Base-by-base conservation (phyloP, 345 rosid species). In the Arabis hirsuta region DNA sequence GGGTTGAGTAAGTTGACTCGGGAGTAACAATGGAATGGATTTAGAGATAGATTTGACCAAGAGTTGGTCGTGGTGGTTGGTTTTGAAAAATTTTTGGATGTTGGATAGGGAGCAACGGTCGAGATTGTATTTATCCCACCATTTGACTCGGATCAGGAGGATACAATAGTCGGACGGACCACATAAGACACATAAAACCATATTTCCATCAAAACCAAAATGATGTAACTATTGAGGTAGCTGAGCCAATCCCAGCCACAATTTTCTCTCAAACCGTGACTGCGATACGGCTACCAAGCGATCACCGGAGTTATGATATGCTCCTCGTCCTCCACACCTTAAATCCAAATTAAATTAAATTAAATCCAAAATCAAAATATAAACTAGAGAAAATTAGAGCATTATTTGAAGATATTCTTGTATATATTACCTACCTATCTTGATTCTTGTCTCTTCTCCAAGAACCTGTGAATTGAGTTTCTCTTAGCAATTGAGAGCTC, bases 361-460 rank as follows among this genome's bases (percentile, higher is more conserved):
- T 36, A 36, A 36, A 5, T 27, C 42, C 13, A 48, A 50, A 64
- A 7, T 32, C 0, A 32, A 64, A 46, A 19, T 16, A 41, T 0
- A 14, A 48, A 48, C 3, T 20, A 12, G 26, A 51, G 48, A 52
- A 52, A 65, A 13, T 51, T 32, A 34, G 38, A n/a, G 54, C 27
- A 63, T 65, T 51, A 63, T 65, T 51, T 38, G 5, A 22, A 65
- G 9, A 50, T 12, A 38, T n/a, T 41, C 5, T 31, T 55, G 13
- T 55, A 29, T 1, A 16, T 1, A 45, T 32, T 88, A 91, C 97
- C 95, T 88, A 91, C 97, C 96, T 86, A 69, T 91, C 91, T 76
- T 80, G 83, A 62, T 96, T 83, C 90, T 76, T 80, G 83, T 65
- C 97, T 83, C 90, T 87, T 89, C 82, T 86, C 96, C 77, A 89